Conservation (phyloP, 78 protist species). For the Dictyostelium firmibasis region DNA sequence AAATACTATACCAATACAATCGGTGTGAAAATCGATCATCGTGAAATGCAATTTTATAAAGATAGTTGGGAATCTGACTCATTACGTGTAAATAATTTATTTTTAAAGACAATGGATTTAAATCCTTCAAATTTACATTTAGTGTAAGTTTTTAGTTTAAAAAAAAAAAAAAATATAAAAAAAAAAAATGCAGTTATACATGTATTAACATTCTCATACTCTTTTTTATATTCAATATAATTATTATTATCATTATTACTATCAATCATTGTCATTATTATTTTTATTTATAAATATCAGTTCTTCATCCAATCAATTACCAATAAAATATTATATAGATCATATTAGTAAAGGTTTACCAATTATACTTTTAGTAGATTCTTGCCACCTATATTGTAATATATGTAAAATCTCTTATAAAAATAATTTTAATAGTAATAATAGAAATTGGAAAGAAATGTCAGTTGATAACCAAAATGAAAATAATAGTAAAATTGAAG, state of each 20-base stretch:
- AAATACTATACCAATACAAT: slow-evolving; percentile 14
- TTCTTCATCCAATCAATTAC: background rate
- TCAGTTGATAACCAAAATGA: background rate
- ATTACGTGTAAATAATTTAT: background rate
- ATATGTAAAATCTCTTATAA: background rate
- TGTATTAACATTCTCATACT: background rate
- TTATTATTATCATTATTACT: too few relatives aligned
- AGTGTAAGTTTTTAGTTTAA: background rate
- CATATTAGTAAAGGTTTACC: slow-evolving; percentile 17
- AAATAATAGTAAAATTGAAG: background rate
- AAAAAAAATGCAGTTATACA: background rate
- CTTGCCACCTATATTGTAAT: background rate
- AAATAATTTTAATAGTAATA: background rate
- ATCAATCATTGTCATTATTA: too few relatives aligned
- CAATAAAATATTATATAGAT: background rate
- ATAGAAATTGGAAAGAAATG: background rate
- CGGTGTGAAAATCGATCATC: background rate
- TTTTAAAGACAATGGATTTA: background rate
- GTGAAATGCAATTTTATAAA: background rate
- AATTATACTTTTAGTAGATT: slow-evolving; percentile 27
- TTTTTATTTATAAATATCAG: background rate
- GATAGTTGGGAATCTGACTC: slow-evolving; percentile 18
- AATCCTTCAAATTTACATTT: background rate
- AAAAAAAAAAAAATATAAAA: background rate
- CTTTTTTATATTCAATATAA: too few relatives aligned